Evolutionary conservation across 139 green algal species (phyloP).

Genomic region (Dunaliella primolecta): DNA sequence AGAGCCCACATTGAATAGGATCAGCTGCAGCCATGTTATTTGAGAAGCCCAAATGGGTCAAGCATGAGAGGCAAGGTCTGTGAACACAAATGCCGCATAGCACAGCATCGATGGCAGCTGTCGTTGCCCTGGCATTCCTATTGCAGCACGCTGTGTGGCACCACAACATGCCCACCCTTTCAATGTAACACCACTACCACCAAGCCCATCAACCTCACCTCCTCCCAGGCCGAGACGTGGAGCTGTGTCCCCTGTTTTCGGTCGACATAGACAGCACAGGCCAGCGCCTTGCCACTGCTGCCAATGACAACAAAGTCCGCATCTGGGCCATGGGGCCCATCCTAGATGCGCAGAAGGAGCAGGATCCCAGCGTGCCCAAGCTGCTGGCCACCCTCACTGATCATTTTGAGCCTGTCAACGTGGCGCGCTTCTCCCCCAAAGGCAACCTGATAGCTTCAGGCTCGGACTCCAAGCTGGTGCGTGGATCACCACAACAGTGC

Average conservation of each 20-base stretch:
- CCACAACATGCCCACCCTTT: too few species aligned
- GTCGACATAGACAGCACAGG: slow-evolving; percentile 64
- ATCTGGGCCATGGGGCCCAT: slow-evolving; percentile 45
- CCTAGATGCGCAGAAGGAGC: neutral
- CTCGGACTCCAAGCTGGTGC: slow-evolving; percentile 72
- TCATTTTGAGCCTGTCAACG: slow-evolving; percentile 74
- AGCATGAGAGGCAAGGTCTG: slow-evolving; percentile 18
- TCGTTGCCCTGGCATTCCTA: neutral
- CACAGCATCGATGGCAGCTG: neutral
- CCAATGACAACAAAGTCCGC: slow-evolving; percentile 63
- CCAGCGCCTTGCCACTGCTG: slow-evolving; percentile 67
- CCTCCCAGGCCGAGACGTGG: neutral
- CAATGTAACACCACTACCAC: too few species aligned
- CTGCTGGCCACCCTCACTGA: slow-evolving; percentile 77
- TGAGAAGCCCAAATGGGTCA: slow-evolving; percentile 32
- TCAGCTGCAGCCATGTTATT: slow-evolving; percentile 3
- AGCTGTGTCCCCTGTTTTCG: slow-evolving; percentile 53
- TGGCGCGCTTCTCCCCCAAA: slow-evolving; percentile 72
- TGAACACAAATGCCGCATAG: neutral
- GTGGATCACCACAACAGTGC: too few species aligned
- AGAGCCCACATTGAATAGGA: neutral
- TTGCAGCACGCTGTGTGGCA: neutral
- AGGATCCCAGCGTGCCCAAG: slow-evolving; percentile 34
- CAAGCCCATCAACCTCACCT: too few species aligned
- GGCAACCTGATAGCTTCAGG: slow-evolving; percentile 64